Conservation (phyloP, 371 early-diverging fungal genomes). For the Nosema muscidifuracis region DNA sequence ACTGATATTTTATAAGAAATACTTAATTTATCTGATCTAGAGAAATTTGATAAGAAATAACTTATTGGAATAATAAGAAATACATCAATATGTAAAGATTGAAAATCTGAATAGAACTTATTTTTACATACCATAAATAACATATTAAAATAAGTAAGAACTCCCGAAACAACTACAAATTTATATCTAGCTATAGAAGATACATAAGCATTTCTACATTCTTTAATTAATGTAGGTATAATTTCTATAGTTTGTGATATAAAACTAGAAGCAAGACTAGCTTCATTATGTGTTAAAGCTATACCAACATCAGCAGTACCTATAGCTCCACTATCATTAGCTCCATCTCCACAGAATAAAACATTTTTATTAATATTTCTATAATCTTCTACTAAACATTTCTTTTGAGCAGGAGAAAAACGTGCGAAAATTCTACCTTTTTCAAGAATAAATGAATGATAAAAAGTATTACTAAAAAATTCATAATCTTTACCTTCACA, state of each 20-base stretch:
- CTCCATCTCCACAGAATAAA: slow-evolving; percentile 80
- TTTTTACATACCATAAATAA: slow-evolving; percentile 68
- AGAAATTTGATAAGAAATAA: slow-evolving; percentile 41
- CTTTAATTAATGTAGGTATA: slow-evolving; percentile 79
- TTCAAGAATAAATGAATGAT: slow-evolving; percentile 42
- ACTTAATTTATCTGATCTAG: slow-evolving; percentile 20
- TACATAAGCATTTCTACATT: slow-evolving; percentile 90
- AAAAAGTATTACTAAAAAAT: slow-evolving; percentile 38
- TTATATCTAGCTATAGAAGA: slow-evolving; percentile 92
- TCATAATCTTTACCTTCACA: slow-evolving; percentile 60
- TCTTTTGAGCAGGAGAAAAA: slow-evolving; percentile 96
- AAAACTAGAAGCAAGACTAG: slow-evolving; percentile 90
- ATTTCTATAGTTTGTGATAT: slow-evolving; percentile 80
- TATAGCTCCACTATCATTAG: slow-evolving; percentile 96
- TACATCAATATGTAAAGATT: slow-evolving; percentile 58
- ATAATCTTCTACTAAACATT: slow-evolving; percentile 51
- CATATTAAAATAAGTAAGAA: slow-evolving; percentile 79
- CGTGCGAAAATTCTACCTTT: slow-evolving; percentile 72
- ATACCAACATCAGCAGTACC: slow-evolving; percentile 92
- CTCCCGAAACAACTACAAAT: slow-evolving; percentile 82
- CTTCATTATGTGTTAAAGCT: slow-evolving; percentile 88
- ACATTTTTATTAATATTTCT: slow-evolving; percentile 30
- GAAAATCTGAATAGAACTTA: slow-evolving; percentile 60
- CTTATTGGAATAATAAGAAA: slow-evolving; percentile 44
- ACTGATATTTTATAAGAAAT: slow-evolving; percentile 24